A percentile compares a stretch with the other conserved stretches of the same genome.
Evolutionary conservation across 495 filamentous ascomycete species (phyloP).

Genomic region (Copromyces sp.): DNA sequence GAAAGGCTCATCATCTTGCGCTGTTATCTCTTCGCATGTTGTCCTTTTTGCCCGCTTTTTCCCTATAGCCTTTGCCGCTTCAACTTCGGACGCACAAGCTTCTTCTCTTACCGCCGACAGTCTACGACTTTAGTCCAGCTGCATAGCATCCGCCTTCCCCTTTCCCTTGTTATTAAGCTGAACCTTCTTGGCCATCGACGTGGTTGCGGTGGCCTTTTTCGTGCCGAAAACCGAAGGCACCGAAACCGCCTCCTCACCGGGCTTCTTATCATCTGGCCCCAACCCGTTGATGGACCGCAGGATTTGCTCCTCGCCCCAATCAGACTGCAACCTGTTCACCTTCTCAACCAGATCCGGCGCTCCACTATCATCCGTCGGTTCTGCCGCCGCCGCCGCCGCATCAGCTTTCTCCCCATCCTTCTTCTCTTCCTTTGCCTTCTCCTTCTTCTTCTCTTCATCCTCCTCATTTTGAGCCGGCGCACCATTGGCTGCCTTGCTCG

Average conservation of each 20-base stretch:
- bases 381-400: conserved; percentile 10
- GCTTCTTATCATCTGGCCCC: conserved; percentile 16
- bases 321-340: conserved; percentile 20
- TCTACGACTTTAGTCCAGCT: conserved; percentile 4
- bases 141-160: conserved; percentile 13
- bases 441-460: background rate
- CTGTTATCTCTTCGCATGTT: background rate
- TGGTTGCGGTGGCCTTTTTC: background rate
- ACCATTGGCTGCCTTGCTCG: background rate
- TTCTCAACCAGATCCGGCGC: conserved; percentile 17
- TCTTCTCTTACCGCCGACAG: background rate
- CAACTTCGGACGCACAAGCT: background rate
- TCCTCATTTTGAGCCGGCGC: background rate
- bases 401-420: conserved; percentile 27
- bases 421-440: conserved; percentile 9
- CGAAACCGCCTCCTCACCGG: conserved; percentile 15
- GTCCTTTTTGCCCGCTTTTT: background rate
- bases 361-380: conserved; percentile 9
- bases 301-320: conserved; percentile 31
- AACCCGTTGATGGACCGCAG: conserved; percentile 29
- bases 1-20: background rate
- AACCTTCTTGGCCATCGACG: background rate
- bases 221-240: background rate
- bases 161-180: conserved; percentile 14
- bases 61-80: background rate